Percentiles rank a stretch among this genome's conserved stretches.
Conservation (phyloP, 1,284 basidiomycete species). For the Puccinia brachypodii region DNA sequence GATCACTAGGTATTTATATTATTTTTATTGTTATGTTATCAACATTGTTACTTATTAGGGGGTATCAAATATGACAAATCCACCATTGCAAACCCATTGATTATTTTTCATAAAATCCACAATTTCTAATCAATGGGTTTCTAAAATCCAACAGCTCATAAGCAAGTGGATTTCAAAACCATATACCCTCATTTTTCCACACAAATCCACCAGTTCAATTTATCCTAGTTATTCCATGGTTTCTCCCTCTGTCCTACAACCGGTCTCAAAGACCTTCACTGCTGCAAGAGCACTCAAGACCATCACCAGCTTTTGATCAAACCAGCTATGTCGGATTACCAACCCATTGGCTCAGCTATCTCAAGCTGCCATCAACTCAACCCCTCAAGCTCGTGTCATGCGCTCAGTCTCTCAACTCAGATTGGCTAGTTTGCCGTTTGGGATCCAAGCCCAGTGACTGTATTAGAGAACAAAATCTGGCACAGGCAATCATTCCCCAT, state of each 20-base stretch:
- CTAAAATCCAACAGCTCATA: too few relatives aligned
- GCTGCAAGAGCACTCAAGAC: not conserved
- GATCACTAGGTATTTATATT: too few relatives aligned
- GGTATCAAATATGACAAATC: too few relatives aligned
- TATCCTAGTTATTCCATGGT: too few relatives aligned
- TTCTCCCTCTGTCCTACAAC: conserved; percentile 37
- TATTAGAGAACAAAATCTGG: conserved; percentile 99
- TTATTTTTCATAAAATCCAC: too few relatives aligned
- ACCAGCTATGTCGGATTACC: not conserved
- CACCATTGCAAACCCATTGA: too few relatives aligned
- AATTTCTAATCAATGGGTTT: too few relatives aligned
- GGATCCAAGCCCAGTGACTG: conserved; percentile 96
- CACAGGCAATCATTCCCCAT: conserved; percentile 97
- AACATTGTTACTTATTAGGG: too few relatives aligned
- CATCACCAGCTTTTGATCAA: not conserved
- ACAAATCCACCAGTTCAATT: too few relatives aligned
- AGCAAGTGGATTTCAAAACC: too few relatives aligned
- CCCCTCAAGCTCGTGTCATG: conserved; percentile 27
- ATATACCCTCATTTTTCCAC: too few relatives aligned
- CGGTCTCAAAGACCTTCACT: conserved; percentile 3
- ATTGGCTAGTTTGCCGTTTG: conserved; percentile 69
- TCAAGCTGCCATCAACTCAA: conserved; percentile 34
- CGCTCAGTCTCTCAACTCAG: conserved; percentile 27
- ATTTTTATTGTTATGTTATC: too few relatives aligned
- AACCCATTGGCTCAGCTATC: conserved; percentile 30